Evolutionary conservation across 2,329 filamentous ascomycete species (phyloP).

Genomic region (Fusarium illudens): DNA sequence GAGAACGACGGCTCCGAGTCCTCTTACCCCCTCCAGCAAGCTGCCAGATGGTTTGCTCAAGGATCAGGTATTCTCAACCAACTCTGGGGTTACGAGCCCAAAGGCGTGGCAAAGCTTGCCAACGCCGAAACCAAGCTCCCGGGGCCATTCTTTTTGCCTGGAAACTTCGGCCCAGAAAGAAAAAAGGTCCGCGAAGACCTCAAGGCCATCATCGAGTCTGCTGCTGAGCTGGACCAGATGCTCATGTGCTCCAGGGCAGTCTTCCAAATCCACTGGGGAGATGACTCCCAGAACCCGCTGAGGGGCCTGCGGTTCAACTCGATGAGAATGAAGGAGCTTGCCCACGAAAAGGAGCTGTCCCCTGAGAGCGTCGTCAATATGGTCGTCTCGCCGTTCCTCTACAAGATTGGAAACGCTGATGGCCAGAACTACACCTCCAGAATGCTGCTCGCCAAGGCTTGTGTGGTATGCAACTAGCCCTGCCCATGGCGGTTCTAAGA

Average conservation of each 20-base stretch:
- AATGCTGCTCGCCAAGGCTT: slow-evolving; percentile 5
- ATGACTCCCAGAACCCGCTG: rapidly evolving
- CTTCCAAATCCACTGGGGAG: background rate
- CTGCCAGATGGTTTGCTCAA: slow-evolving; percentile 13
- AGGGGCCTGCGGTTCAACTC: background rate
- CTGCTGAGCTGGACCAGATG: slow-evolving; percentile 15
- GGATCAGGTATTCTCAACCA: background rate
- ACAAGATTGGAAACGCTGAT: slow-evolving; percentile 10
- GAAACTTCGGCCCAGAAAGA: rapidly evolving
- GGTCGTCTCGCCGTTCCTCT: slow-evolving; percentile 4
- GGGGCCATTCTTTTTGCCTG: background rate
- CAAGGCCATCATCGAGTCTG: background rate
- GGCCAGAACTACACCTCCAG: background rate
- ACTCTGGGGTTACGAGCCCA: background rate
- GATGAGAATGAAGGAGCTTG: background rate
- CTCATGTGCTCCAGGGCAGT: slow-evolving; percentile 19
- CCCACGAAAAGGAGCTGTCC: rapidly evolving
- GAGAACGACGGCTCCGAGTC: background rate
- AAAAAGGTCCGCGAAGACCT: background rate
- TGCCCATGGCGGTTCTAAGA: no score
- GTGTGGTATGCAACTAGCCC: slow-evolving; percentile 22
- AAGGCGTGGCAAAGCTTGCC: rapidly evolving
- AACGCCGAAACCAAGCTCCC: background rate
- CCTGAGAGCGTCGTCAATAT: background rate
- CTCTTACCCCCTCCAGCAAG: rapidly evolving